Evolutionary conservation across 257 asterid genomes (phyloP).

Genomic region (Rubia yunnanensis): DNA sequence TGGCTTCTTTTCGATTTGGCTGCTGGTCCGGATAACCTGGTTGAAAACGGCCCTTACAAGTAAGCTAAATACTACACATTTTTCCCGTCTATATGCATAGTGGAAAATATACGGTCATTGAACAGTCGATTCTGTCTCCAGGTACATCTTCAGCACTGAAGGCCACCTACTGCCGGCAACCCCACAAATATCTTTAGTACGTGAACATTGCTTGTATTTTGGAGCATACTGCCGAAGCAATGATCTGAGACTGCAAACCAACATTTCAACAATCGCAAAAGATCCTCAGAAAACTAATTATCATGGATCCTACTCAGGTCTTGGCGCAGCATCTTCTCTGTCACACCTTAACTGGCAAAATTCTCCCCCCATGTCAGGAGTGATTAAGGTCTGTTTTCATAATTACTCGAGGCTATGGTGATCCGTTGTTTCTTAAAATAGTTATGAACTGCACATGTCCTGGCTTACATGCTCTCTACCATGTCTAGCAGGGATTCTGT

Average conservation of each 20-base stretch:
- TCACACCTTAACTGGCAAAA: constrained; percentile 31
- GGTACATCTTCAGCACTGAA: constrained; percentile 95
- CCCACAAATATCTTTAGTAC: constrained; percentile 73
- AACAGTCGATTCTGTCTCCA: constrained; percentile 13
- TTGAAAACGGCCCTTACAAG: constrained; percentile 98
- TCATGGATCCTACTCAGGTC: constrained; percentile 26
- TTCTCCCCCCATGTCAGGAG: constrained; percentile 35
- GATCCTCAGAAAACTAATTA: constrained; percentile 37
- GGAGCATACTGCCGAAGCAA: constrained; percentile 81
- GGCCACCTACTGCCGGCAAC: constrained; percentile 93
- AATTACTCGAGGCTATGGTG: not conserved
- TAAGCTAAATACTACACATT: constrained; percentile 14
- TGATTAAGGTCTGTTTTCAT: constrained; percentile 54
- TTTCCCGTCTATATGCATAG: not conserved
- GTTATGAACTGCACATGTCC: not conserved
- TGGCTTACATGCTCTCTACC: constrained; percentile 6
- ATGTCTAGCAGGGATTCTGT: constrained; percentile 67
- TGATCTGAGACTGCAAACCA: constrained; percentile 32
- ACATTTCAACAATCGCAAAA: constrained; percentile 25
- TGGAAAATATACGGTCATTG: not conserved
- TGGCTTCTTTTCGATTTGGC: constrained; percentile 98
- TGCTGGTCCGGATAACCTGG: constrained; percentile 94
- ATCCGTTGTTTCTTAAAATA: not conserved
- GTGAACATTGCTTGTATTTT: constrained; percentile 70
- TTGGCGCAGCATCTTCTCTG: constrained; percentile 23